Percentiles rank a stretch among this genome's conserved stretches.
Evolutionary conservation across 139 green algal genomes (phyloP).

Genomic region (Marvania coccoides): DNA sequence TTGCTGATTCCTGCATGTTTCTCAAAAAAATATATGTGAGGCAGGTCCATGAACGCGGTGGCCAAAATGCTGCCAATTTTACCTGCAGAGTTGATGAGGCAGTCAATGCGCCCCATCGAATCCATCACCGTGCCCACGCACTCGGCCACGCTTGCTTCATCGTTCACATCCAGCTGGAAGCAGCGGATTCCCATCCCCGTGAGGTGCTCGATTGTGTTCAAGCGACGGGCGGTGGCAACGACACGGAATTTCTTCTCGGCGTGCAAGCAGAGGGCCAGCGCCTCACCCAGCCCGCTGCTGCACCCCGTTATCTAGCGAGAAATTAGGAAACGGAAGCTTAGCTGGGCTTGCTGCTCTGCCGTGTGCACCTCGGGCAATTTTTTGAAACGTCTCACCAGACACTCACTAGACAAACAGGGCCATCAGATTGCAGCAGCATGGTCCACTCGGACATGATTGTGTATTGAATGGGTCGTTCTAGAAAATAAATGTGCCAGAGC

Average conservation of each 20-base stretch:
- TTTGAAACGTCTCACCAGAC: no score
- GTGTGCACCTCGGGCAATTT: no score
- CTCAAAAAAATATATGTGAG: no score
- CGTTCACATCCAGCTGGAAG: conserved; percentile 37
- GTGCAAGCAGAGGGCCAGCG: conserved; percentile 24
- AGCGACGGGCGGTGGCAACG: conserved; percentile 27
- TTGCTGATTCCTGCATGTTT: conserved; percentile 30
- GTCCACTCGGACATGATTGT: no score
- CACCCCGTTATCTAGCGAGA: conserved; percentile 51
- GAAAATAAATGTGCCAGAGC: no score
- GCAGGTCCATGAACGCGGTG: no score
- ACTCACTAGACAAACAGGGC: no score
- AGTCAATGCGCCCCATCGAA: conserved; percentile 24
- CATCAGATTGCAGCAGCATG: no score
- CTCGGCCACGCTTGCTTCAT: conserved; percentile 12
- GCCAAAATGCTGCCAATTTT: no score
- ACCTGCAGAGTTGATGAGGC: conserved; percentile 30
- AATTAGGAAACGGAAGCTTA: no score
- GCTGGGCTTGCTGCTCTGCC: no score
- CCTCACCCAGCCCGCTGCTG: conserved; percentile 39
- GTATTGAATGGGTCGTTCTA: no score
- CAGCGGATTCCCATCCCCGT: conserved; percentile 10
- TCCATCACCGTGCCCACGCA: conserved; percentile 13
- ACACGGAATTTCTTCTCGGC: not conserved
- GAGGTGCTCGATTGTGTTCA: conserved; percentile 7